Evolutionary conservation across 768 basidiomycete genomes (phyloP), one percentile per base, ranked within the genome.

Genomic region (Mycena chlorophos): DNA sequence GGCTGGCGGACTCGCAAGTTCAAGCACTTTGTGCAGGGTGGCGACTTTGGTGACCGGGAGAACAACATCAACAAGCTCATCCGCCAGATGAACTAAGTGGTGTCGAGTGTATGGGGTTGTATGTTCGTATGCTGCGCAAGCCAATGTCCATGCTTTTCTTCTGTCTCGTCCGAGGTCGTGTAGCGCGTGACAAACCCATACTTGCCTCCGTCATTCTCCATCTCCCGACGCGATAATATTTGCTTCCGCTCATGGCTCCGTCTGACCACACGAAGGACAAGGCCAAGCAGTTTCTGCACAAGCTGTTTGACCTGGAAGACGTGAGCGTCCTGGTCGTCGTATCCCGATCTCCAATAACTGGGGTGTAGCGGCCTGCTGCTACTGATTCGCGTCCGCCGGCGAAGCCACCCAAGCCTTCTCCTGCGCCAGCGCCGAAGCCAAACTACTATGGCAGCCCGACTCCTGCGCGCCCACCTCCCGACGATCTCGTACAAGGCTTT

Each of bases 1-100:
- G 97, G 97, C 65, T 99, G 94, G 96, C 88, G 93, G 78, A 87
- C 84, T 71, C 85, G 94, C 72, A 98, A 98, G 78, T 98, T 98
- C 86, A 96, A 90, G 79, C 91, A 94, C 79, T 97, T 81, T 71
- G 85, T 97, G 58, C 84, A 94, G 82, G 94, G 94, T 67, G 95
- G 95, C 76, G 94, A 97, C 80, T 91, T 94, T 72, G 97, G 97
- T 75, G 87, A 98, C 82, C 88, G 97, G 73, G 96, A 98, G 78
- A 77, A 78, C 66, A 91, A 91, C 83, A 98, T 99, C 83, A 96
- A 97, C 86, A 89, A 88, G 75, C 93, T 98, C 75, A 85, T 99
- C 75, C 83, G 93, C 55, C 89, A 93, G 77, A 94, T 94, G 91
- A 94, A 94, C 78, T 94, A 39, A n/a, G 66, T 49, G 49, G 52